A percentile compares a stretch with the other conserved stretches of the same genome.
Evolutionary conservation across 2,329 filamentous ascomycete species (phyloP).

Genomic region (Didymella sp.): DNA sequence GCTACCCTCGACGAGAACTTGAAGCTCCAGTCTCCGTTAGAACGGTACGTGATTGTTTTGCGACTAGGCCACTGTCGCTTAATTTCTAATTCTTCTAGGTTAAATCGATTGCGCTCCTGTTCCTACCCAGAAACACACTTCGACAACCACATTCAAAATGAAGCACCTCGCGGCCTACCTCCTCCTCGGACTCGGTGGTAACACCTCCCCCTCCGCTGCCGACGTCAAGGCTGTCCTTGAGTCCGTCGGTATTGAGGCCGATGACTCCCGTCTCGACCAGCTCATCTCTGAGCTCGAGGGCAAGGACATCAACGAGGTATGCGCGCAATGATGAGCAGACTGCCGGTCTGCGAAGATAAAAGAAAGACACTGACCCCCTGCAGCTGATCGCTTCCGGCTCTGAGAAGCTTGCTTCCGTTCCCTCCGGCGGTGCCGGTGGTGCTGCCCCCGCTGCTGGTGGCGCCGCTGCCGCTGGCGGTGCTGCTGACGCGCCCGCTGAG

Average conservation of each 20-base stretch:
- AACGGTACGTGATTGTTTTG: conserved; percentile 66
- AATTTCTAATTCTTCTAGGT: conserved; percentile 36
- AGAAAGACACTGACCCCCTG: conserved; percentile 33
- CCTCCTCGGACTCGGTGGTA: conserved; percentile 92
- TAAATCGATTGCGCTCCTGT: conserved; percentile 98
- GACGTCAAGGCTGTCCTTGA: conserved; percentile 85
- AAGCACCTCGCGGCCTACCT: conserved; percentile 99
- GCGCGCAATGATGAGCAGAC: conserved; percentile 35
- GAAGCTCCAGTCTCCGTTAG: conserved; percentile 99
- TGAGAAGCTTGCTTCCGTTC: conserved; percentile 95
- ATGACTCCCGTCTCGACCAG: conserved; percentile 80
- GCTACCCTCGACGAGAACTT: conserved; percentile 68
- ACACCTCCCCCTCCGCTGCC: conserved; percentile 81
- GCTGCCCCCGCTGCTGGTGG: conserved; percentile 67
- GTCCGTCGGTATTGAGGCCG: conserved; percentile 94
- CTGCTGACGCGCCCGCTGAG: conserved; percentile 57
- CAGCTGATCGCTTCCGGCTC: conserved; percentile 92
- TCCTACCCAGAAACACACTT: conserved; percentile 54
- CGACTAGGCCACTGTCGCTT: conserved; percentile 19
- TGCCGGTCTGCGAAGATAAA: conserved; percentile 41
- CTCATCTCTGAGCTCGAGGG: conserved; percentile 89
- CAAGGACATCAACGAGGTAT: conserved; percentile 92
- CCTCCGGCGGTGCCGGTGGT: conserved; percentile 83
- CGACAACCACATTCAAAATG: conserved; percentile 78
- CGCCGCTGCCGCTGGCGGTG: conserved; percentile 70